These are phyloP conservation scores for Sporothrix pseudoabietina DNA, from an alignment of 2,329 filamentous ascomycete species.

Conservation along the genomic window DNA sequence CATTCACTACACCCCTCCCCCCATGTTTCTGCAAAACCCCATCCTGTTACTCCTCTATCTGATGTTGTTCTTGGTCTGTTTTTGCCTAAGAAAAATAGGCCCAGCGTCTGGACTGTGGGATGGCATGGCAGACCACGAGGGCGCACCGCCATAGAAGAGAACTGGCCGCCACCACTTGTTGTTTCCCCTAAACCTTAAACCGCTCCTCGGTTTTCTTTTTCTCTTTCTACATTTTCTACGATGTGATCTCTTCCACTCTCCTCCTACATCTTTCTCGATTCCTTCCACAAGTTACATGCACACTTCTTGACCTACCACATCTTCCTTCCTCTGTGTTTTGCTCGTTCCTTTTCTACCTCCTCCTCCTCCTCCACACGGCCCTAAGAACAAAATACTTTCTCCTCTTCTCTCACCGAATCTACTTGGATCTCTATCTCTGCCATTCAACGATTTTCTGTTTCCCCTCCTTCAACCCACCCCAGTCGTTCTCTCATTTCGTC, in stretches of 20 bases:
- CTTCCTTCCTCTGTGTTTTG: background rate
- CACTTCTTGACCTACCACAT: background rate
- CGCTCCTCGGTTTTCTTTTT: background rate
- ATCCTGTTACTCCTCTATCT: background rate
- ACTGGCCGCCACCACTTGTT: background rate
- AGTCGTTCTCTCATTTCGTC: background rate
- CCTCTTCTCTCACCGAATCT: background rate
- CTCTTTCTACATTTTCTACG: background rate
- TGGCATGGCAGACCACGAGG: background rate
- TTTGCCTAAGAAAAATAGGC: background rate
- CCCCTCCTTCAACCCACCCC: background rate
- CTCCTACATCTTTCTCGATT: background rate
- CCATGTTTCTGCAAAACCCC: conserved; percentile 2
- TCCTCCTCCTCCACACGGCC: background rate
- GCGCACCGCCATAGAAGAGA: background rate
- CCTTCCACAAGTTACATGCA: background rate
- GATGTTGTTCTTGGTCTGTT: background rate
- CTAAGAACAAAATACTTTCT: background rate
- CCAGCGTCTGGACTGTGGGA: background rate
- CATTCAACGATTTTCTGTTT: background rate
- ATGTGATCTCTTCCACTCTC: background rate
- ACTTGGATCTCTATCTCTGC: background rate
- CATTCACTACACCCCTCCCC: background rate
- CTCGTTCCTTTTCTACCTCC: background rate
- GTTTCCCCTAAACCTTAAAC: conserved; percentile 20